These are phyloP conservation scores for Pseudoscleropodium purum DNA, from an alignment of 225 moss, liverwort and hornwort species.

Conservation along the genomic window DNA sequence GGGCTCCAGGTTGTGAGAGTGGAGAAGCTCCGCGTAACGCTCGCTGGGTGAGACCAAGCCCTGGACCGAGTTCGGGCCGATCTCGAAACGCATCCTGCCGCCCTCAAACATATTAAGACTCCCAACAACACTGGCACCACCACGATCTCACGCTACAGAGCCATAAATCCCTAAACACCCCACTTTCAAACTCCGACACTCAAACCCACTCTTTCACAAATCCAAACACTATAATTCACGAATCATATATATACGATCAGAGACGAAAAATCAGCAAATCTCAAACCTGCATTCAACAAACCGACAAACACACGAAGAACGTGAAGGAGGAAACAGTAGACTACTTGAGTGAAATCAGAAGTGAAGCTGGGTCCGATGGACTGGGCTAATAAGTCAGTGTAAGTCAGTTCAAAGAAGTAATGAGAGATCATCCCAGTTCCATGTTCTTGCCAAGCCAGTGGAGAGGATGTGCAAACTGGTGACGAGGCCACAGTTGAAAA, in stretches of 20 bases:
- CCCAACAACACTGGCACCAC: background rate
- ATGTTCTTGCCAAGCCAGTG: background rate
- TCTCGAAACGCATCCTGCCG: slow-evolving; percentile 18
- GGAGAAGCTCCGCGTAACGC: slow-evolving; percentile 6
- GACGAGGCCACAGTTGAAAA: background rate
- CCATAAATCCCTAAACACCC: background rate
- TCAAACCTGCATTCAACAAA: background rate
- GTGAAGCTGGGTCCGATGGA: background rate
- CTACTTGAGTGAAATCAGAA: background rate
- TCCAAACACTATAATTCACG: background rate
- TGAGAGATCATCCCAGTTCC: background rate
- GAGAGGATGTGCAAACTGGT: background rate
- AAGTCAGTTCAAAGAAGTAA: background rate
- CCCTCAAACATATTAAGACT: background rate
- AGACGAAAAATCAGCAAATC: background rate
- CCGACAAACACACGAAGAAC: background rate
- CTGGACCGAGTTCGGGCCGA: slow-evolving; percentile 15
- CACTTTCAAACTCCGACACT: background rate
- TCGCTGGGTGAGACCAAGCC: background rate
- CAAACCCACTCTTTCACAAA: background rate
- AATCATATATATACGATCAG: no score
- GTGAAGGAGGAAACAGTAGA: background rate
- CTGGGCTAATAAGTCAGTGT: background rate
- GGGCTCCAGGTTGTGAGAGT: slow-evolving; percentile 19
- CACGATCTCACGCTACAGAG: background rate